Percentiles rank a stretch among this genome's conserved stretches.
These are phyloP conservation scores for Alternaria novae-zelandiae DNA, from an alignment of 2,329 filamentous ascomycete genomes.

Conservation along the genomic window DNA sequence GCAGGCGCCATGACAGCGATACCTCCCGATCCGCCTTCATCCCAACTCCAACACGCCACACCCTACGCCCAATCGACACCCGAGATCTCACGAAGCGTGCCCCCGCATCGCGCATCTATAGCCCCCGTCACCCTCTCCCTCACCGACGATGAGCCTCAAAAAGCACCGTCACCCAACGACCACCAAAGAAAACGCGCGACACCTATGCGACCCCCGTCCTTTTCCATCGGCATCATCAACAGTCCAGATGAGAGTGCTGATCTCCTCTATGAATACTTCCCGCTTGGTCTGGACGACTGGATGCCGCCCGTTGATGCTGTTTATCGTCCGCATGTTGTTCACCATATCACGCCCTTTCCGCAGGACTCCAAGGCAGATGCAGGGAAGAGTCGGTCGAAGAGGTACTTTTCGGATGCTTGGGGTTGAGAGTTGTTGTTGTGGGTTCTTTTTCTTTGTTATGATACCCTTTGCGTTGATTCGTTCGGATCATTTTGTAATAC, in stretches of 20 bases:
- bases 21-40: conserved; percentile 48
- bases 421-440: conserved; percentile 1
- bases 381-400: conserved; percentile 53
- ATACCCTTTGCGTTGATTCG: conserved; percentile 9
- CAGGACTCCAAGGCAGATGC: conserved; percentile 55
- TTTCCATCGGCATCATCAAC: conserved; percentile 58
- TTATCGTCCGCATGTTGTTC: conserved; percentile 90
- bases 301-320: conserved; percentile 89
- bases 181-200: conserved; percentile 43
- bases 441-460: conserved; percentile 2
- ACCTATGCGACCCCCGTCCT: conserved; percentile 53
- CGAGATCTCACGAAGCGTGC: conserved; percentile 53
- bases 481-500: neutral
- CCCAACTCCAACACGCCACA: conserved; percentile 40
- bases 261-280: conserved; percentile 92
- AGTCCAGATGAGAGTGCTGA: conserved; percentile 79
- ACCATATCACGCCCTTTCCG: conserved; percentile 70
- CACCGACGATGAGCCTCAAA: conserved; percentile 61
- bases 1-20: conserved; percentile 52
- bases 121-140: conserved; percentile 63
- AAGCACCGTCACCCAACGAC: conserved; percentile 45
- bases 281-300: conserved; percentile 89
- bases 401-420: conserved; percentile 56
- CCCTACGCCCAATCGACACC: conserved; percentile 62
- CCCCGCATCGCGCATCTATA: conserved; percentile 50